Base-by-base conservation (phyloP, 768 basidiomycete genomes). In the Leccinum subgranulosum region DNA sequence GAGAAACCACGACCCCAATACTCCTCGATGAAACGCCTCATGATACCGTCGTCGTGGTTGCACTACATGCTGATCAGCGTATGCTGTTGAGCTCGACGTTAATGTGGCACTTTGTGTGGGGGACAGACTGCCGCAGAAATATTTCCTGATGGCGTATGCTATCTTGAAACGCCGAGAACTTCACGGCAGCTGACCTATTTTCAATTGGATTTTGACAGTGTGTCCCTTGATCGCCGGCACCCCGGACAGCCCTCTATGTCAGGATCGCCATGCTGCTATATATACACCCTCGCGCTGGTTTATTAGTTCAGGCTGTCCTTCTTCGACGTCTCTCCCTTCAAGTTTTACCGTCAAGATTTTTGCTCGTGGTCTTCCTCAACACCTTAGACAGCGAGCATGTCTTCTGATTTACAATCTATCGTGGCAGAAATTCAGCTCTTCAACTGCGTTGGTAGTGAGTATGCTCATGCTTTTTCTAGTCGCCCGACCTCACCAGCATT, bases 361-460 rank as follows among this genome's bases (percentile, higher is more conserved):
- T 11, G 9, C 10, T 41, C n/a, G 9, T 19, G n/a, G n/a, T 19
- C n/a, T 19, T 41, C n/a, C 39, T 41, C 39, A 19, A 41, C n/a
- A 6, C 15, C n/a, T 41, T 11, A n/a, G 39, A n/a, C 17, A 19
- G 39, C n/a, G 6, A 41, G n/a, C 36, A 39, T 41, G 39, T 41
- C 45, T 47, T 63, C 64, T n/a, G 55, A 51, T 28, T 21, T 57
- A 31, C 41, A 34, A 15, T 51, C 59, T 11, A 3, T 15, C 1
- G 56, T 66, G 17, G 60, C 49, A 28, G 15, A 4, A 0, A 11
- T 65, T 36, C 56, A 49, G 23, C 19, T 68, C n/a, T 6, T 2
- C 7, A 49, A 68, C 50, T 65, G 49, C 49, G 1, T 55, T 14
- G 4, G 56, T 15, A 29, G 66, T 69, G 31, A 49, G 58, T n/a